phyloP scores from a whole-genome alignment of 345 rosid genomes.

The Eutrema japonicum region DNA sequence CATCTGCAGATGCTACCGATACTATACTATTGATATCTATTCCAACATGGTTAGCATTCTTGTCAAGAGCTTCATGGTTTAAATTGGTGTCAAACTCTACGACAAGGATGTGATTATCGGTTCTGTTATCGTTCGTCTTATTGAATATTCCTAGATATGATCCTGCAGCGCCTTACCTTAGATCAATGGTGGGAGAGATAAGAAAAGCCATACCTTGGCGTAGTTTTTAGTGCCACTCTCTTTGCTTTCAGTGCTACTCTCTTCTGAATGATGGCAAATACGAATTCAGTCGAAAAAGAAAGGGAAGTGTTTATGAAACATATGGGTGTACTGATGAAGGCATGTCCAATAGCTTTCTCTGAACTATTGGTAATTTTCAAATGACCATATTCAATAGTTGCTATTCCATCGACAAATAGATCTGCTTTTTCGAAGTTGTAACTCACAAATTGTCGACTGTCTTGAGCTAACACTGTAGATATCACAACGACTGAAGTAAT shows the following conservation, averaged over 20 bases:
- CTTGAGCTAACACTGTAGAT: too few species aligned
- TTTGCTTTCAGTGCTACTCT: not conserved
- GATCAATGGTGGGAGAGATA: not conserved
- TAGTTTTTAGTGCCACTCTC: not conserved
- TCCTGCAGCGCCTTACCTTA: not conserved
- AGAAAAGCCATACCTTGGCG: not conserved
- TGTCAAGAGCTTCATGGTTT: not conserved
- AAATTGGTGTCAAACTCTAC: not conserved
- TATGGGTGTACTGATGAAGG: not conserved
- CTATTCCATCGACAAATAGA: too few species aligned
- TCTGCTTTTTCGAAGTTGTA: too few species aligned
- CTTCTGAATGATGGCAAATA: not conserved
- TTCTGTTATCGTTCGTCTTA: conserved; percentile 6
- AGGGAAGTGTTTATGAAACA: not conserved
- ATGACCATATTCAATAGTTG: too few species aligned
- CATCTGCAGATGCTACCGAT: not conserved
- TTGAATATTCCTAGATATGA: conserved; percentile 10
- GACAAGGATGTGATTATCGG: not conserved
- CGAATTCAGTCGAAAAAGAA: conserved; percentile 1
- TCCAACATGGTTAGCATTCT: conserved; percentile 7
- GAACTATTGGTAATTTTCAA: not conserved
- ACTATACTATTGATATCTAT: not conserved
- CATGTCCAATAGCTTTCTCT: not conserved
- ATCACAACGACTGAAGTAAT: too few species aligned
- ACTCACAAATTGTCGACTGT: too few species aligned